Evolutionary conservation across 2,329 filamentous ascomycete genomes (phyloP), one percentile per base, ranked within the genome.

Genomic region (Calycina herbarum): DNA sequence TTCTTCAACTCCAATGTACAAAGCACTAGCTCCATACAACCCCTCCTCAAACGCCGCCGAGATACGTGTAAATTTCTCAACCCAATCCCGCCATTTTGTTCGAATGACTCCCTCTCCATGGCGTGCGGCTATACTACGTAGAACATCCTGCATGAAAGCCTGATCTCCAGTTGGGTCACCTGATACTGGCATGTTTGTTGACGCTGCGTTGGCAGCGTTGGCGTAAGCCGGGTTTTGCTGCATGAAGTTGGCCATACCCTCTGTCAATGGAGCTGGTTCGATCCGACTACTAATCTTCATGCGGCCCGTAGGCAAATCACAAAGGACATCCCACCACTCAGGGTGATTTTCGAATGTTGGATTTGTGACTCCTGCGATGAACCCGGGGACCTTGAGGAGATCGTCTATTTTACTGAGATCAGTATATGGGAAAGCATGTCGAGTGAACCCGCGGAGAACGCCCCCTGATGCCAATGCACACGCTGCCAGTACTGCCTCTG

Each of bases 401-500:
- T 98, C 95, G 71, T 99, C 95, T 66, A 99, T 94, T 79, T 99
- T 99, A 69, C 93, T 97, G 56, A 99, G 83, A 79, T 99, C 95
- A 0, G 95, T 99, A 76, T 99, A 99, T 1, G 95, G 95, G 76
- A 99, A 99, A 0, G 95, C 95, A 79, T 98, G 93, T 20, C 95
- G 87, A 8, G 94, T 97, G 78, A 99, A 99, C 33, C 95, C 95
- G 65, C 94, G 86, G 42, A 99, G 82, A n/a, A 97, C 82, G 5
- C 95, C 94, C 24, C 95, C 95, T 13, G 94, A 97, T 15, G 91
- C 94, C 58, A 99, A 84, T 11, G 95, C 93, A 77, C 95, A 99
- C 1, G 95, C 94, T n/a, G 93, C 95, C 8, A 99, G 85, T 2
- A 99, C 95, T n/a, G 95, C 94, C 80, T 99, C 94, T 1, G 95